Evolutionary conservation across 768 basidiomycete species (phyloP).

Genomic region (Cantharellus cinnabarinus): DNA sequence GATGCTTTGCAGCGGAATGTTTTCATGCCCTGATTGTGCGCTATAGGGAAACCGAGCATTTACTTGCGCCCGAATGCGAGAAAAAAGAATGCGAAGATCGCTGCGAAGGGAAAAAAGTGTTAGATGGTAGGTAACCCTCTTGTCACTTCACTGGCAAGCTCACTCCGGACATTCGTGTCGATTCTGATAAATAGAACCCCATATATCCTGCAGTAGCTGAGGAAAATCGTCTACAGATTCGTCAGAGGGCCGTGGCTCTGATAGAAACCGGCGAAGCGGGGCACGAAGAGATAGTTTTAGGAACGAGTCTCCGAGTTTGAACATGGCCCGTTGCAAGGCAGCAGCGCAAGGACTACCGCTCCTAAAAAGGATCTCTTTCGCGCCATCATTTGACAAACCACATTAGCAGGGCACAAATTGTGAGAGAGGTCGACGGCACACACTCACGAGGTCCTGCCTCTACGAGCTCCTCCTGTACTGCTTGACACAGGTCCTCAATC

Average conservation of each 20-base stretch:
- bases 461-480: too few species aligned
- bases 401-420: not conserved
- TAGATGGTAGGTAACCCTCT: not conserved
- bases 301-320: slow-evolving; percentile 3
- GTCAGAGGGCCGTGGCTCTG: not conserved
- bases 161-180: slow-evolving; percentile 57
- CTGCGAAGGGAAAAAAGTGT: slow-evolving; percentile 19
- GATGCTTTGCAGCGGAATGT: slow-evolving; percentile 55
- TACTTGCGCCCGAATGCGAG: slow-evolving; percentile 49
- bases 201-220: slow-evolving; percentile 38
- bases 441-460: not conserved
- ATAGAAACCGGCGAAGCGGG: not conserved
- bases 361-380: too few species aligned
- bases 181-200: slow-evolving; percentile 61
- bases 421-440: not conserved
- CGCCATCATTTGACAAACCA: not conserved
- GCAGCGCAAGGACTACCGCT: slow-evolving; percentile 22
- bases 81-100: slow-evolving; percentile 51
- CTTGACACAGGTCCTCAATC: too few species aligned
- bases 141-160: slow-evolving; percentile 15
- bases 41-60: slow-evolving; percentile 19
- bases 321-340: slow-evolving; percentile 41
- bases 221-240: not conserved
- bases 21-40: slow-evolving; percentile 17
- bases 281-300: not conserved